phyloP scores from a whole-genome alignment of 2,329 filamentous ascomycete genomes.

The Epichloe bromicola region DNA sequence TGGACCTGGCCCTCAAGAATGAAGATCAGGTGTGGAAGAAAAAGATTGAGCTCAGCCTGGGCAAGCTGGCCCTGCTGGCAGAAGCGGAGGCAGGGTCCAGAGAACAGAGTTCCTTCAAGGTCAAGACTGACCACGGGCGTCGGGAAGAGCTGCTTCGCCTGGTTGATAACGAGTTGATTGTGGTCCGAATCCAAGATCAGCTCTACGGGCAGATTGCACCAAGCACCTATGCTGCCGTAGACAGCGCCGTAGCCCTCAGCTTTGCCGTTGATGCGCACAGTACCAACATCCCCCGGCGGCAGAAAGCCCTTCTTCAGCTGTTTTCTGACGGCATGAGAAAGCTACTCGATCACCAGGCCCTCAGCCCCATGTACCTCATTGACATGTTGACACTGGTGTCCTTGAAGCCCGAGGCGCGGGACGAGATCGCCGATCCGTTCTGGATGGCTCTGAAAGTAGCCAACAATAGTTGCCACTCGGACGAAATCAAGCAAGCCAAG shows the following conservation, averaged over 20 bases:
- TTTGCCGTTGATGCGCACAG: slow-evolving; percentile 60
- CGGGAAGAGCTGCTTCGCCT: slow-evolving; percentile 33
- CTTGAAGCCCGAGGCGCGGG: slow-evolving; percentile 30
- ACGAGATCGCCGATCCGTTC: slow-evolving; percentile 56
- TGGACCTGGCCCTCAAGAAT: slow-evolving; percentile 53
- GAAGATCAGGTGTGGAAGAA: slow-evolving; percentile 84
- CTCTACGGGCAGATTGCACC: slow-evolving; percentile 60
- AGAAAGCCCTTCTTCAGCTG: slow-evolving; percentile 54
- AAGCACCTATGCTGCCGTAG: slow-evolving; percentile 58
- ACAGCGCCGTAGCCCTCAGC: slow-evolving; percentile 64
- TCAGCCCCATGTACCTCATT: slow-evolving; percentile 53
- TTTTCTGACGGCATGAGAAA: slow-evolving; percentile 58
- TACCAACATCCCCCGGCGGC: slow-evolving; percentile 38
- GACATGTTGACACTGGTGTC: slow-evolving; percentile 68
- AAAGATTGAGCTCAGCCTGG: slow-evolving; percentile 81
- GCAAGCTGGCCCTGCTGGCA: slow-evolving; percentile 68
- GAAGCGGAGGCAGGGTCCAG: slow-evolving; percentile 27
- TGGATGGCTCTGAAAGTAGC: slow-evolving; percentile 56
- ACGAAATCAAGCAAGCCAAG: slow-evolving; percentile 44
- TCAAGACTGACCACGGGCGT: slow-evolving; percentile 20
- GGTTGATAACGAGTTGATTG: slow-evolving; percentile 50
- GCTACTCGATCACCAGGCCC: slow-evolving; percentile 57
- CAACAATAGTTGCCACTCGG: slow-evolving; percentile 40
- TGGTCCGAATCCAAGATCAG: slow-evolving; percentile 68
- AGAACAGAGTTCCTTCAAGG: slow-evolving; percentile 22